Base-by-base conservation (phyloP, 2,329 filamentous ascomycete genomes). In the Fusarium dlaminii region DNA sequence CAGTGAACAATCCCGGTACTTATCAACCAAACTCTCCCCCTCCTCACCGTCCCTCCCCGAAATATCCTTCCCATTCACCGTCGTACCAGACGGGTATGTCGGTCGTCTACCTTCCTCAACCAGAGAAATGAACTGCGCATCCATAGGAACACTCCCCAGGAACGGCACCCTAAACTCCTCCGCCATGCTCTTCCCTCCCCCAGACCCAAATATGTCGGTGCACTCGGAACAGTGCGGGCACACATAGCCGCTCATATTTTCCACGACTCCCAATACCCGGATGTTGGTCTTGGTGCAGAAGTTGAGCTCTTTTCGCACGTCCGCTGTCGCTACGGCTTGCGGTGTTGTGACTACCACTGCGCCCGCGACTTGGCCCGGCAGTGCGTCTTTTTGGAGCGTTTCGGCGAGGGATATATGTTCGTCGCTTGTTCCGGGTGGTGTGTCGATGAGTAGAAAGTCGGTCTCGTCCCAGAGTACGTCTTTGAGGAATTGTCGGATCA, bases 171-270 rank as follows among this genome's bases (percentile, higher is more conserved):
- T 86, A 80, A 97, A 96, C 76, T 98, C 95, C 54, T 90, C 85
- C 12, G 96, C 95, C 95, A 99, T 98, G 30, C 93, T 89, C 81
- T 94, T 87, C 13, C 96, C 96, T 8, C 96, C 96, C 8, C 96
- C 96, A 63, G 93, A 95, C 58, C 92, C 94, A 81, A 99, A 99
- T 58, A 98, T 90, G 83, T 98, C 94, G 59, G 94, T 98, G 83
- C 96, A 97, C 81, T 98, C 95, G 56, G 89, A 89, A 82, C 91
- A 93, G 79, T 92, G 89, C 12, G 91, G 91, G 79, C 94, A 96
- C n/a, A 96, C 93, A 77, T 94, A 97, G 6, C 94, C 94, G 75
- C 92, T 92, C 96, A 99, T 98, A 81, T 99, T 99, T 85, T 99
- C 96, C 51, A 99, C 89, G 2, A 99, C 95, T 0, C 96, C 96